Evolutionary conservation across 768 basidiomycete species (phyloP).

Genomic region (Boletus patriciae): DNA sequence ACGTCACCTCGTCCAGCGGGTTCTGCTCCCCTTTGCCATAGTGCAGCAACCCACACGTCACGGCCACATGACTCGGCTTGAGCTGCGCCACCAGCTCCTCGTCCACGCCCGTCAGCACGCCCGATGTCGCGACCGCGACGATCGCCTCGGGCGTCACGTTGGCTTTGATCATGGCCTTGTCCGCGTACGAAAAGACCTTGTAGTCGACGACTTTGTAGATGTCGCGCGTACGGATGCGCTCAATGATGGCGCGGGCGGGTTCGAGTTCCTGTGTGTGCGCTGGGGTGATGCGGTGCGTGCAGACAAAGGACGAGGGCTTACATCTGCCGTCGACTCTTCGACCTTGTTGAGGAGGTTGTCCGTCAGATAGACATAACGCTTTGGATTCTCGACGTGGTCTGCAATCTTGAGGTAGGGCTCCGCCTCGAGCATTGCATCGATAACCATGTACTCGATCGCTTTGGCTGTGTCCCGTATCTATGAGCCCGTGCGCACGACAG

Average conservation of each 20-base stretch:
- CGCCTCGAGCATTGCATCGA: conserved; percentile 71
- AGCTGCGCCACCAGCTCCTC: conserved; percentile 38
- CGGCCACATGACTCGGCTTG: conserved; percentile 53
- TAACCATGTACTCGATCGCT: conserved; percentile 82
- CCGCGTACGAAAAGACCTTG: conserved; percentile 45
- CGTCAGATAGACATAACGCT: conserved; percentile 61
- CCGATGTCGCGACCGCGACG: conserved; percentile 41
- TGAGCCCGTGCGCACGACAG: neutral
- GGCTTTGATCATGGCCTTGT: conserved; percentile 25
- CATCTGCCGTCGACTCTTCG: conserved; percentile 46
- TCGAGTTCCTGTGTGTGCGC: conserved; percentile 51
- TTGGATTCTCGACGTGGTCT: conserved; percentile 52
- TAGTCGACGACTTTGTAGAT: conserved; percentile 72
- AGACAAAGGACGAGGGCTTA: neutral
- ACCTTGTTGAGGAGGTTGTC: conserved; percentile 67
- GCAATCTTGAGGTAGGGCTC: conserved; percentile 66
- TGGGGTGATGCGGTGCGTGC: too few species aligned
- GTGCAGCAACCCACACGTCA: conserved; percentile 66
- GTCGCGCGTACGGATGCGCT: conserved; percentile 60
- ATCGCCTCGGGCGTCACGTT: conserved; percentile 43
- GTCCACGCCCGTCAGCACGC: conserved; percentile 25
- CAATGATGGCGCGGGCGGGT: conserved; percentile 57
- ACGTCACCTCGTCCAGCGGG: conserved; percentile 67
- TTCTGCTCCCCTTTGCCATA: conserved; percentile 73
- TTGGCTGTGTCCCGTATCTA: conserved; percentile 44